Evolutionary conservation across 2,329 filamentous ascomycete genomes (phyloP).

Genomic region (Ceratocystis albifundus): DNA sequence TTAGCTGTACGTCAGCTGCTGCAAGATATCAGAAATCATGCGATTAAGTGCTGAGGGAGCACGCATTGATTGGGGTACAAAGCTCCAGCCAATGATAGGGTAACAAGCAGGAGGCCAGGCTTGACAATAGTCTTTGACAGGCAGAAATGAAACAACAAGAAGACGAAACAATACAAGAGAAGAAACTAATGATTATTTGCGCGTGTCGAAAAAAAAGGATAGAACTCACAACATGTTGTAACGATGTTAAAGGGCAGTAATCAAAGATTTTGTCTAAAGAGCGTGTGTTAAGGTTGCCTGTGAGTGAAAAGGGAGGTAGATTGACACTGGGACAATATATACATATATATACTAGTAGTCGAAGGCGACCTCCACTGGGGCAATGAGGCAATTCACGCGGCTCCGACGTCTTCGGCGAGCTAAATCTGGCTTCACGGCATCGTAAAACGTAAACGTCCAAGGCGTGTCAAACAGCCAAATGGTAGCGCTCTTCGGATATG

Average conservation of each 20-base stretch:
- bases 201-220: background rate
- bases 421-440: background rate
- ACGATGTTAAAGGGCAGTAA: background rate
- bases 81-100: conserved; percentile 8
- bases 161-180: background rate
- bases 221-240: conserved; percentile 1
- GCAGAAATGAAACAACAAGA: background rate
- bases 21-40: conserved; percentile 6
- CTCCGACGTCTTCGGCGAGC: background rate
- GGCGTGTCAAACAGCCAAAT: background rate
- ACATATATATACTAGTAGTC: background rate
- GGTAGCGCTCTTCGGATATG: background rate
- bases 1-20: background rate
- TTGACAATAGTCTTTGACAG: background rate
- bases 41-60: background rate
- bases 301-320: background rate
- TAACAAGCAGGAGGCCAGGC: background rate
- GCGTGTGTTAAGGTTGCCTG: background rate
- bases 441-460: background rate
- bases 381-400: background rate
- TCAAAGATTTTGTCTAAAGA: background rate
- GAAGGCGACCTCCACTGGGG: background rate
- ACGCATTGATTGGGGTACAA: conserved; percentile 11
- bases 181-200: background rate
- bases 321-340: background rate